Conservation (phyloP, 805 yeast genomes). For the Yarrowia osloensis region DNA sequence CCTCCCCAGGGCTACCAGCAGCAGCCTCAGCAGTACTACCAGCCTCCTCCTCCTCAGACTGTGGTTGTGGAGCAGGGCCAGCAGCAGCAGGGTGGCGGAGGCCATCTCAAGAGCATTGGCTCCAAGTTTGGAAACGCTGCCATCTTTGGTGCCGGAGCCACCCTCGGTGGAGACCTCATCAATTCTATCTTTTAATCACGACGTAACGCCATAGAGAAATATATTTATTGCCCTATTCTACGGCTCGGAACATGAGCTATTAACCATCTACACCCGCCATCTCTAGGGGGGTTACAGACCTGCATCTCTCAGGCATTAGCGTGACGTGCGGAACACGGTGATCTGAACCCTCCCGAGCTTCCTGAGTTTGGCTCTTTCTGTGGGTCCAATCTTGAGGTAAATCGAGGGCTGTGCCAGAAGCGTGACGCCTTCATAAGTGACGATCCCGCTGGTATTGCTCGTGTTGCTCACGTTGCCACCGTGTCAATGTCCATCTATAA, state of each 20-base stretch:
- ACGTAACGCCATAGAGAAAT: neutral
- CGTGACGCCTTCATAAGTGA: too few species aligned
- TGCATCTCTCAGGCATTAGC: neutral
- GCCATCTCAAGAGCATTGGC: constrained; percentile 58
- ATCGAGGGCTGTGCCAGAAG: neutral
- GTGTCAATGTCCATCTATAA: too few species aligned
- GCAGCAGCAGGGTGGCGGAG: constrained; percentile 33
- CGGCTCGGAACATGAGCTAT: neutral
- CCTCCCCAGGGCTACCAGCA: constrained; percentile 47
- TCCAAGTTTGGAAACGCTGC: constrained; percentile 89
- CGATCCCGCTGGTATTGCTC: too few species aligned
- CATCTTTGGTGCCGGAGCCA: constrained; percentile 94
- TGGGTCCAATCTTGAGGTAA: constrained; percentile 19
- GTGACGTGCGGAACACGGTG: constrained; percentile 1
- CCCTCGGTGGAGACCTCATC: constrained; percentile 81
- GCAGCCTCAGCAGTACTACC: constrained; percentile 43
- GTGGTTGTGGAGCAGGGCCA: constrained; percentile 34
- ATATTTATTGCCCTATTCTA: neutral
- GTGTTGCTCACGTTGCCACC: too few species aligned
- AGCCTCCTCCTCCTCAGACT: constrained; percentile 36
- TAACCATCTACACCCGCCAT: neutral
- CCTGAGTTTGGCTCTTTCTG: neutral
- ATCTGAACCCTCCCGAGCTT: neutral
- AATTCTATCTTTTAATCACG: constrained; percentile 37
- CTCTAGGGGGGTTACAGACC: neutral